phyloP scores from a whole-genome alignment of 2,329 filamentous ascomycete genomes.

The Berkeleyomyces basicola region DNA sequence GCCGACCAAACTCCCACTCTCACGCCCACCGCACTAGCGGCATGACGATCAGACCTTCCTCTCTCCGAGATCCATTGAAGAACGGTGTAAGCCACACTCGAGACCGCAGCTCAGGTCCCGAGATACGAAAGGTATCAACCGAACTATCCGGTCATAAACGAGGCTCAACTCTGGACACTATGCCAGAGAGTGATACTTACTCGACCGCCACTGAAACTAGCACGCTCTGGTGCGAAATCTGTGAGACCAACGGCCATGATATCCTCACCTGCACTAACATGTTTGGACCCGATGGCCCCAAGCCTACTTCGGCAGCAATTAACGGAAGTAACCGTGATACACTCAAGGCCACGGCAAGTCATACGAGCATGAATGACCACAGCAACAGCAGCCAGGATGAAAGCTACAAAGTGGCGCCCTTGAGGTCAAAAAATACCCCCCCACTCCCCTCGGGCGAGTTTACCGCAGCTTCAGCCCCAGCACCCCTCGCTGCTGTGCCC shows the following conservation, averaged over 20 bases:
- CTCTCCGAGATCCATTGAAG: constrained; percentile 48
- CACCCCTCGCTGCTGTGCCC: constrained; percentile 21
- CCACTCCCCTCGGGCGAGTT: not conserved
- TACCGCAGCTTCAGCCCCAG: not conserved
- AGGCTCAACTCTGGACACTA: constrained; percentile 43
- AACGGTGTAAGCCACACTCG: constrained; percentile 30
- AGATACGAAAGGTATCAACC: constrained; percentile 30
- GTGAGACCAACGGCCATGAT: constrained; percentile 80
- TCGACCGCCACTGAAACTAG: constrained; percentile 57
- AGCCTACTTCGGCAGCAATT: constrained; percentile 17
- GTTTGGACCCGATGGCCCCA: constrained; percentile 39
- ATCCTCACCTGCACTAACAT: constrained; percentile 90
- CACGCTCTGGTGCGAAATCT: constrained; percentile 84
- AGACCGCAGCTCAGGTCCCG: constrained; percentile 26
- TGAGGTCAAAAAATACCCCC: constrained; percentile 28
- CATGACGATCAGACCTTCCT: constrained; percentile 32
- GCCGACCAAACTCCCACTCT: constrained; percentile 18
- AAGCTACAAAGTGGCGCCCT: constrained; percentile 35
- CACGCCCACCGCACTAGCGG: constrained; percentile 33
- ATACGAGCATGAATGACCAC: constrained; percentile 18
- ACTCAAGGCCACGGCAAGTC: constrained; percentile 3
- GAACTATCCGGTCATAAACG: constrained; percentile 34
- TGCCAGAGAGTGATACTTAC: constrained; percentile 53
- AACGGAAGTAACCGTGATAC: constrained; percentile 14
- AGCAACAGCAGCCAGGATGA: constrained; percentile 20